A percentile compares a stretch with the other conserved stretches of the same genome.
phyloP scores from a whole-genome alignment of 2,329 filamentous ascomycete genomes.

The Nemania diffusa region DNA sequence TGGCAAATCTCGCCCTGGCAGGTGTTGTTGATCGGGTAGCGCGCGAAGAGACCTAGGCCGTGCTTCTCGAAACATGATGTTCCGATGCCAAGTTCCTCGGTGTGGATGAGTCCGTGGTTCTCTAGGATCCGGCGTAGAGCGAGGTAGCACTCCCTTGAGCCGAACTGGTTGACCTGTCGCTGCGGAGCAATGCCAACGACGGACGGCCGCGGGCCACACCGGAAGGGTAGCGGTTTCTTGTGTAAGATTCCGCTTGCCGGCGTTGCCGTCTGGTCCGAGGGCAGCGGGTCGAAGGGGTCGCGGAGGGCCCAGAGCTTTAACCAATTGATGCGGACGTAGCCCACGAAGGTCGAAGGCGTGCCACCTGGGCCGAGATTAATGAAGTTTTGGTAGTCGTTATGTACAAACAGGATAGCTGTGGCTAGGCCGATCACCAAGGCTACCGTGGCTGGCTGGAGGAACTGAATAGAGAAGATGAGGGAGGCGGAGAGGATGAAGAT shows the following conservation, averaged over 20 bases:
- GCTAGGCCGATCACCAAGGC: slow-evolving; percentile 62
- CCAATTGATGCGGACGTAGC: slow-evolving; percentile 78
- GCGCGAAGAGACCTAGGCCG: slow-evolving; percentile 78
- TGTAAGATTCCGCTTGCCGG: slow-evolving; percentile 69
- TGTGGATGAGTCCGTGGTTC: slow-evolving; percentile 59
- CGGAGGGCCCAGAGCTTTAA: slow-evolving; percentile 77
- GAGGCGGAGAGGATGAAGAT: slow-evolving; percentile 58
- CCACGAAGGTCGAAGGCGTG: slow-evolving; percentile 76
- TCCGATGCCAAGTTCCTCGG: slow-evolving; percentile 65
- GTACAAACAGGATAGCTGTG: slow-evolving; percentile 63
- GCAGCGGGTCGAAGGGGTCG: slow-evolving; percentile 72
- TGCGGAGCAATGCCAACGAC: slow-evolving; percentile 85
- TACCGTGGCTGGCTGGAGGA: slow-evolving; percentile 59
- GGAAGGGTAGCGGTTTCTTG: slow-evolving; percentile 64
- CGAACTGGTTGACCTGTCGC: slow-evolving; percentile 77
- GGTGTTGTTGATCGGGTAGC: slow-evolving; percentile 72
- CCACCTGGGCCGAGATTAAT: slow-evolving; percentile 82
- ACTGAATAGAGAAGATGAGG: slow-evolving; percentile 64
- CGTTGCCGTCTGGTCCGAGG: slow-evolving; percentile 60
- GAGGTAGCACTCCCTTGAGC: slow-evolving; percentile 63
- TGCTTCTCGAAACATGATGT: slow-evolving; percentile 86
- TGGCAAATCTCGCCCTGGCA: slow-evolving; percentile 86
- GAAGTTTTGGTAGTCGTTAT: slow-evolving; percentile 80
- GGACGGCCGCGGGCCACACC: slow-evolving; percentile 70
- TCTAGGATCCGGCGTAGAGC: slow-evolving; percentile 64